Conservation (phyloP, 208 protist species). For the Trypanosoma melophagium region DNA sequence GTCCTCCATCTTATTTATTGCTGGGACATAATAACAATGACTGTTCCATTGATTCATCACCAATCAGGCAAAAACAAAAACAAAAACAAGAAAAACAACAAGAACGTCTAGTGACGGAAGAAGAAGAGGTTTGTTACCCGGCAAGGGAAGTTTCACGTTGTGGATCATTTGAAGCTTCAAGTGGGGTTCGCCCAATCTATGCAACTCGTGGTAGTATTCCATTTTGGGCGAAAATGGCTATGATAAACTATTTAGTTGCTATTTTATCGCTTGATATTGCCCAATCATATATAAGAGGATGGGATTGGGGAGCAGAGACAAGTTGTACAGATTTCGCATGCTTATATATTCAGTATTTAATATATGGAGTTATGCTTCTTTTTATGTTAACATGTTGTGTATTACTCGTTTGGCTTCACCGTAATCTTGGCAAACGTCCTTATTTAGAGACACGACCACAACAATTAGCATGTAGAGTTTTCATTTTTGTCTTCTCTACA, state of each 20-base stretch:
- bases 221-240: constrained; percentile 30
- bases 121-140: not conserved
- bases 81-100: not conserved
- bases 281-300: constrained; percentile 33
- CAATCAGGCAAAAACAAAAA: not conserved
- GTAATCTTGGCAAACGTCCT: constrained; percentile 51
- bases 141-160: constrained; percentile 2
- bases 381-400: constrained; percentile 53
- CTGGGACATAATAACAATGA: no score
- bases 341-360: constrained; percentile 23
- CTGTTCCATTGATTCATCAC: not conserved
- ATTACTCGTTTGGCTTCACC: constrained; percentile 50
- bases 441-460: constrained; percentile 78
- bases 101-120: not conserved
- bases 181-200: constrained; percentile 12
- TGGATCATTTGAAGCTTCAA: not conserved
- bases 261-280: constrained; percentile 37
- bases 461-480: constrained; percentile 76
- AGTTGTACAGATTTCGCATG: constrained; percentile 37
- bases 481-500: constrained; percentile 80
- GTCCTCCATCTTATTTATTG: not conserved
- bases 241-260: constrained; percentile 19
- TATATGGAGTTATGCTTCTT: constrained; percentile 45
- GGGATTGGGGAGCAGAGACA: constrained; percentile 33
- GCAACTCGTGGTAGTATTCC: constrained; percentile 27